phyloP scores from a whole-genome alignment of 306 rosid species.

The Carpinus viminea region DNA sequence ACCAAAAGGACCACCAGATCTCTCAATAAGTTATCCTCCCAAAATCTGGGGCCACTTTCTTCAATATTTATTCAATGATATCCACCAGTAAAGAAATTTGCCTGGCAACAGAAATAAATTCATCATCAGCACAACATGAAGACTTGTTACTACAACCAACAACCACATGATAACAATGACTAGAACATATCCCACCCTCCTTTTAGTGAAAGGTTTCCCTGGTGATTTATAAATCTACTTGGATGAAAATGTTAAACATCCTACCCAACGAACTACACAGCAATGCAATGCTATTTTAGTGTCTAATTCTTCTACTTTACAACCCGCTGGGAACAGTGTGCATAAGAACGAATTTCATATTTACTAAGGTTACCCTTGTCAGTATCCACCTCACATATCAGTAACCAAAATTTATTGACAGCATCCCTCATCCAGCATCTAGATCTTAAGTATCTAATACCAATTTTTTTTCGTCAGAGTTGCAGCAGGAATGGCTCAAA shows the following conservation, averaged over 20 bases:
- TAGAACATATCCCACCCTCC: not conserved
- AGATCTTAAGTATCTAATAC: not conserved
- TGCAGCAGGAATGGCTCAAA: not conserved
- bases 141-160: not conserved
- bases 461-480: too few relatives aligned
- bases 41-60: conserved; percentile 33
- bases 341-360: not conserved
- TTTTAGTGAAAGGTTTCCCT: not conserved
- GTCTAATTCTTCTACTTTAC: not conserved
- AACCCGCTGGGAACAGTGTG: not conserved
- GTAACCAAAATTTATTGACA: not conserved
- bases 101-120: conserved; percentile 38
- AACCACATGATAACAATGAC: not conserved
- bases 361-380: not conserved
- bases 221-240: not conserved
- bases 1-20: conserved; percentile 27
- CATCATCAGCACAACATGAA: conserved; percentile 9
- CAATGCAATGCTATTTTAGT: not conserved
- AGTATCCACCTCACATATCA: not conserved
- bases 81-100: conserved; percentile 29
- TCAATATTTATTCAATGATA: conserved; percentile 41
- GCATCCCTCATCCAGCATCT: not conserved
- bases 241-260: not conserved
- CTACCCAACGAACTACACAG: not conserved
- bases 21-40: conserved; percentile 35